Percentiles rank a stretch among this genome's conserved stretches.
These are phyloP conservation scores for Leccinum ochraceum DNA, from an alignment of 768 basidiomycete species.

Conservation along the genomic window DNA sequence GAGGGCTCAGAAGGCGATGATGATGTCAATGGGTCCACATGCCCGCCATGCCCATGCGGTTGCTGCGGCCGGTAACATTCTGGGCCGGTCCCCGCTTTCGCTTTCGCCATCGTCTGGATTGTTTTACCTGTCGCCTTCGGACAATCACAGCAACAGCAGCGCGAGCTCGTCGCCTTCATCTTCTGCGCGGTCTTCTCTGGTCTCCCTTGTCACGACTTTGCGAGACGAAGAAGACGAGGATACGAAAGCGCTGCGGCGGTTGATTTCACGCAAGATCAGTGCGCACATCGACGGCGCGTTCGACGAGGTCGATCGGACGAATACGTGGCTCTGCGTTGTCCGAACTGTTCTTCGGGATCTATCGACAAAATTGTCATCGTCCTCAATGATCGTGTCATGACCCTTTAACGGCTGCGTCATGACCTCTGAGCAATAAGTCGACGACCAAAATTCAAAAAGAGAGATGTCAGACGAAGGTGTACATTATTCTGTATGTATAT, in stretches of 20 bases:
- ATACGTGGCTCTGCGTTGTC: conserved; percentile 62
- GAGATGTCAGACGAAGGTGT: conserved; percentile 15
- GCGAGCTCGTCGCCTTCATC: conserved; percentile 20
- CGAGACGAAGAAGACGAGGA: conserved; percentile 66
- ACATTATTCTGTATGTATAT: conserved; percentile 39
- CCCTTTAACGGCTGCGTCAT: conserved; percentile 6
- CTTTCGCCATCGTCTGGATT: conserved; percentile 4
- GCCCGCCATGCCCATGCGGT: background rate
- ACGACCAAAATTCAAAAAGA: background rate
- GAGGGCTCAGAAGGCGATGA: background rate
- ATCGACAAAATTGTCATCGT: conserved; percentile 29
- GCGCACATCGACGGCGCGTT: conserved; percentile 54
- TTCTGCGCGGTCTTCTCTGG: conserved; percentile 36
- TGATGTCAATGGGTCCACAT: background rate
- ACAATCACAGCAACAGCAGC: conserved; percentile 15
- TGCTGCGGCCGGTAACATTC: background rate
- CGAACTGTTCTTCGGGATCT: conserved; percentile 62
- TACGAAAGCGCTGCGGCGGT: conserved; percentile 55
- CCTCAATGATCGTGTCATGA: conserved; percentile 15
- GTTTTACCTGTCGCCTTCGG: conserved; percentile 26
- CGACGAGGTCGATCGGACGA: conserved; percentile 63
- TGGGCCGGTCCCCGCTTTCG: conserved; percentile 1
- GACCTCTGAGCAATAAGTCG: background rate
- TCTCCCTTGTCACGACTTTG: conserved; percentile 51
- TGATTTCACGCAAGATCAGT: conserved; percentile 68